Base-by-base conservation (phyloP, 345 rosid genomes). In the Euphorbia peplus region DNA sequence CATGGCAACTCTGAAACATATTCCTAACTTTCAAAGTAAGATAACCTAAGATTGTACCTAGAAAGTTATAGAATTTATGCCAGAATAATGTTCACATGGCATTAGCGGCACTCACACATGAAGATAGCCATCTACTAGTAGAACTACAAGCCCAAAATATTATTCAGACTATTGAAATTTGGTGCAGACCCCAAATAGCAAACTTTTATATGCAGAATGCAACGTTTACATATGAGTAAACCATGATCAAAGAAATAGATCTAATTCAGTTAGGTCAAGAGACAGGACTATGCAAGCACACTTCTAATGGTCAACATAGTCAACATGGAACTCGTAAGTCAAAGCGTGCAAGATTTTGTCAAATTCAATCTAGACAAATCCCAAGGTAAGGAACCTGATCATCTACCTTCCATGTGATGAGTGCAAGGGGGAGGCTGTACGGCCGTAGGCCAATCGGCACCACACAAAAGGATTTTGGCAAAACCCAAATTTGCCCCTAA, bases 241-340 rank as follows among this genome's bases (percentile, higher is more conserved):
- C 28, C 28, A 59, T 16, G 42, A 59, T 30, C 42, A 22, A 10
- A 15, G 4, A 8, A 30, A 16, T 13, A 30, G 42, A 59, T 22
- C 63, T 59, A 59, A 30, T 59, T 59, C 42, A 59, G 4, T 30
- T 59, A 30, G n/a, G 39, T 29, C n/a, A 28, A 57, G 37, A 29
- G 14, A 22, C 16, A 54, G 6, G 21, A 50, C 16, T 19, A 18
- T 50, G 19, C 7, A 50, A 48, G 54, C 57, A 21, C 14, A n/a
- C n/a, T n/a, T n/a, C n/a, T n/a, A n/a, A n/a, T n/a, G n/a, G n/a
- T n/a, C n/a, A n/a, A n/a, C n/a, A n/a, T n/a, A n/a, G 19, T 52
- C 56, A 52, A 52, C 56, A 52, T 8, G 9, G 26, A 52, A 52
- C 25, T n/a, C 24, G 22, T 52, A 52, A 52, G 56, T 26, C 22